Percentiles rank a stretch among this genome's conserved stretches.
Conservation (phyloP, 495 filamentous ascomycete species). For the Parathielavia hyrcaniae region DNA sequence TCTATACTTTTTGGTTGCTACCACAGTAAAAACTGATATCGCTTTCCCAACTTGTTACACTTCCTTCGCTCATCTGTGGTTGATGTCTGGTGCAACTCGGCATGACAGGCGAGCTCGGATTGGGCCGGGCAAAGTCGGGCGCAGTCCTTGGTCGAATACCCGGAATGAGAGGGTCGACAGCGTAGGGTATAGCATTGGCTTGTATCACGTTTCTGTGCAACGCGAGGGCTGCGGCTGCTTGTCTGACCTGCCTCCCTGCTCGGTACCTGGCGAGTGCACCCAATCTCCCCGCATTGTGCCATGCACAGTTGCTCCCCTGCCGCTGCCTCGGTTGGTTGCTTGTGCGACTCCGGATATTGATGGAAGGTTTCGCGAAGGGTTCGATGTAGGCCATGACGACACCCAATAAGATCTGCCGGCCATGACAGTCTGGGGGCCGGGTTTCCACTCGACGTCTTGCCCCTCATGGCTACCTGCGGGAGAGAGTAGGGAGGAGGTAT, state of each 20-base stretch:
- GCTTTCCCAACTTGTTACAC: background rate
- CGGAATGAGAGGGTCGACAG: slow-evolving; percentile 14
- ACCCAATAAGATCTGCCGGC: slow-evolving; percentile 7
- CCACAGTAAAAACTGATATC: too few relatives aligned
- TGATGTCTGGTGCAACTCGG: background rate
- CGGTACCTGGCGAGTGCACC: slow-evolving; percentile 10
- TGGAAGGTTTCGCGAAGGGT: slow-evolving; percentile 25
- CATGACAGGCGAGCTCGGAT: background rate
- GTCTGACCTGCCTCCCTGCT: background rate
- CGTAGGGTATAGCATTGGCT: slow-evolving; percentile 3
- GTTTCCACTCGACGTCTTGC: slow-evolving; percentile 2
- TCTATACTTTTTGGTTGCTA: slow-evolving; percentile 10
- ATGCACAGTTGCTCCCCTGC: slow-evolving; percentile 5
- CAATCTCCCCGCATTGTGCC: slow-evolving; percentile 9
- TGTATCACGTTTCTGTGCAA: background rate
- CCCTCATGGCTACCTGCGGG: background rate
- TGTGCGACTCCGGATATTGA: slow-evolving; percentile 18
- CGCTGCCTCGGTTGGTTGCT: background rate
- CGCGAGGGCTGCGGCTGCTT: background rate
- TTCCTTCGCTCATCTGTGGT: background rate
- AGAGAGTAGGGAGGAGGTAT: background rate
- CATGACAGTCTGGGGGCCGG: slow-evolving; percentile 3
- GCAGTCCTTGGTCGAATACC: slow-evolving; percentile 14
- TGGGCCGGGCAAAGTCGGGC: slow-evolving; percentile 5
- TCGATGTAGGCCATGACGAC: slow-evolving; percentile 1